These are phyloP conservation scores for Eucalyptus curtisii DNA, from an alignment of 345 rosid genomes.

Conservation along the genomic window DNA sequence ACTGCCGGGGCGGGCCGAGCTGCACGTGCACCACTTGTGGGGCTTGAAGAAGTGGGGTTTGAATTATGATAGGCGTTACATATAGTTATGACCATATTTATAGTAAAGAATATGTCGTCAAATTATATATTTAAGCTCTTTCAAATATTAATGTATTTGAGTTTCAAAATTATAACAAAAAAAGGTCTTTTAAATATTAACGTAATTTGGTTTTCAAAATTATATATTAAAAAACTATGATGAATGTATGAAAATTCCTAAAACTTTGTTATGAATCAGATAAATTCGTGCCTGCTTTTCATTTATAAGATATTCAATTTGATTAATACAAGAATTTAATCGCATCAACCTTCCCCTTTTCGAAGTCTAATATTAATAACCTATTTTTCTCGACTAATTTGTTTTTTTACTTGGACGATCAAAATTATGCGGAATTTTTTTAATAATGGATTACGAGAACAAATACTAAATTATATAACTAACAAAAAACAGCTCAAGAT, in stretches of 20 bases:
- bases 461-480: not conserved
- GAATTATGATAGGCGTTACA: too few relatives aligned
- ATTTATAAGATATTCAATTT: not conserved
- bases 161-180: not conserved
- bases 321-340: not conserved
- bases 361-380: not conserved
- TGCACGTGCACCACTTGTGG: not conserved
- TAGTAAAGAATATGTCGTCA: not conserved
- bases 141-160: not conserved
- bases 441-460: not conserved
- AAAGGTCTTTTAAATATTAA: too few relatives aligned
- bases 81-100: not conserved
- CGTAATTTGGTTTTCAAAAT: not conserved
- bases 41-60: not conserved
- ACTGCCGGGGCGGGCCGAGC: not conserved
- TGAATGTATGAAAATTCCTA: too few relatives aligned
- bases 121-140: not conserved
- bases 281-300: not conserved
- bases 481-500: not conserved
- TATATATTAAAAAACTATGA: too few relatives aligned
- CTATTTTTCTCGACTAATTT: not conserved
- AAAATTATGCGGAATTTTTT: not conserved
- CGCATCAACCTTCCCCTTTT: not conserved
- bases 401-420: accelerated
- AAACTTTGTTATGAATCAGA: not conserved